Percentiles rank a stretch among this genome's conserved stretches.
phyloP scores from a whole-genome alignment of 352 stramenopile genomes.

The Phytophthora palmivora region DNA sequence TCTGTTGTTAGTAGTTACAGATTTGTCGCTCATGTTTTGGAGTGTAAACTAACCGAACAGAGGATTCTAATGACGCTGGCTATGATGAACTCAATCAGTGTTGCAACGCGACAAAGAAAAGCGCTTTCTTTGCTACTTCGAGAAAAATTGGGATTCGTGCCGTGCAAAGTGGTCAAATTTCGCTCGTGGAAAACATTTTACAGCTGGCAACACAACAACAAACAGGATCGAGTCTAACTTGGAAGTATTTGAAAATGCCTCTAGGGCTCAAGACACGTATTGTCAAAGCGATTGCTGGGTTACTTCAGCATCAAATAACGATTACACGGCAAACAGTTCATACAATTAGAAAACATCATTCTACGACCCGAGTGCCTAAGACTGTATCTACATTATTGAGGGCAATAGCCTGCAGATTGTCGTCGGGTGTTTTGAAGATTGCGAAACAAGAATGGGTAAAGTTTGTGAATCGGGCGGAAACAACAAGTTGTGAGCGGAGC shows the following conservation, averaged over 20 bases:
- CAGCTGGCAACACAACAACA: not conserved
- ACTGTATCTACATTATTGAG: conserved; percentile 11
- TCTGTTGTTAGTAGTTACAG: too few relatives aligned
- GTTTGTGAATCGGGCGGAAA: conserved; percentile 15
- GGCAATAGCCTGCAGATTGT: conserved; percentile 1
- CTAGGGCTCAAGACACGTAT: not conserved
- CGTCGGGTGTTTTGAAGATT: conserved; percentile 6
- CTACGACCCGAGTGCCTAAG: conserved; percentile 1
- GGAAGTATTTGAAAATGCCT: not conserved
- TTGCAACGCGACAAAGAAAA: too few relatives aligned
- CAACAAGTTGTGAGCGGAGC: conserved; percentile 33
- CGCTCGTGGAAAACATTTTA: not conserved
- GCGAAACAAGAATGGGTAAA: too few relatives aligned
- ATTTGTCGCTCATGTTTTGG: too few relatives aligned
- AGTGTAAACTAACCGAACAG: too few relatives aligned
- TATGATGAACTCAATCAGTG: too few relatives aligned
- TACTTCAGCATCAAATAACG: conserved; percentile 21
- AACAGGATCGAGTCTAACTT: not conserved
- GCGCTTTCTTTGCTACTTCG: not conserved
- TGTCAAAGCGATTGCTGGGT: not conserved
- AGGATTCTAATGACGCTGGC: too few relatives aligned
- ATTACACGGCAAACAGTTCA: conserved; percentile 18
- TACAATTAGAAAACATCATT: conserved; percentile 1
- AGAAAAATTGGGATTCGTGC: conserved; percentile 1
- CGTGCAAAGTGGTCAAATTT: not conserved